These are phyloP conservation scores for Elsinoe necatrix DNA, from an alignment of 2,329 filamentous ascomycete species.

Conservation along the genomic window DNA sequence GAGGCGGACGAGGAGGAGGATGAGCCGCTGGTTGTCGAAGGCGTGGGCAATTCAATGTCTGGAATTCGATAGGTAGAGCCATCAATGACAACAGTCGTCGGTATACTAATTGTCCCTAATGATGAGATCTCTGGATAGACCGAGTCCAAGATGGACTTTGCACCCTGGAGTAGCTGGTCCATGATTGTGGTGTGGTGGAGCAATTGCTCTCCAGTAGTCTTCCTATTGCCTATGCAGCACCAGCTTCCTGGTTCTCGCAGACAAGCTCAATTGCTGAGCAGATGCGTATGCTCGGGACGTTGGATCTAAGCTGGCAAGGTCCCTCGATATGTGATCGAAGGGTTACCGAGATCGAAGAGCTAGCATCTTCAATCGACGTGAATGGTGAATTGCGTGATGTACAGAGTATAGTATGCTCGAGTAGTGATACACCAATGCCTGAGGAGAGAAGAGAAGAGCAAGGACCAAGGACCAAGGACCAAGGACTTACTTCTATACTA, in stretches of 20 bases:
- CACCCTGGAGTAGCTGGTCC: constrained; percentile 2
- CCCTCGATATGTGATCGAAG: background rate
- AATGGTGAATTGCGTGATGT: background rate
- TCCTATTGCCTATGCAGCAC: background rate
- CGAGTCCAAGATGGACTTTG: constrained; percentile 14
- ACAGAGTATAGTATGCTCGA: background rate
- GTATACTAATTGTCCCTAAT: constrained; percentile 18
- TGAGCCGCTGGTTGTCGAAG: constrained; percentile 7
- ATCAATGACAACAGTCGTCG: constrained; percentile 19
- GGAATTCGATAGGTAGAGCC: constrained; percentile 18
- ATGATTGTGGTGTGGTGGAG: background rate
- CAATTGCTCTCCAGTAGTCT: background rate
- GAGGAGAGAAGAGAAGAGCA: background rate
- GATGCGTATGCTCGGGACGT: background rate
- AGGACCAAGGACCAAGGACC: background rate
- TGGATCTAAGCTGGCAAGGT: background rate
- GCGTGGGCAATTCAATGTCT: constrained; percentile 8
- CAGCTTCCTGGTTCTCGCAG: background rate
- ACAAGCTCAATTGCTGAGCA: background rate
- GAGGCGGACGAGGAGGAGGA: constrained; percentile 9
- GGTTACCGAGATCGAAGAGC: background rate
- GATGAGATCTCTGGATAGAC: constrained; percentile 15
- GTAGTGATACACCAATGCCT: background rate
- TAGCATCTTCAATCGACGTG: background rate
- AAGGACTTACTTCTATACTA: background rate